These are phyloP conservation scores for Saturnispora bothae DNA, from an alignment of 805 yeast species.

Conservation along the genomic window DNA sequence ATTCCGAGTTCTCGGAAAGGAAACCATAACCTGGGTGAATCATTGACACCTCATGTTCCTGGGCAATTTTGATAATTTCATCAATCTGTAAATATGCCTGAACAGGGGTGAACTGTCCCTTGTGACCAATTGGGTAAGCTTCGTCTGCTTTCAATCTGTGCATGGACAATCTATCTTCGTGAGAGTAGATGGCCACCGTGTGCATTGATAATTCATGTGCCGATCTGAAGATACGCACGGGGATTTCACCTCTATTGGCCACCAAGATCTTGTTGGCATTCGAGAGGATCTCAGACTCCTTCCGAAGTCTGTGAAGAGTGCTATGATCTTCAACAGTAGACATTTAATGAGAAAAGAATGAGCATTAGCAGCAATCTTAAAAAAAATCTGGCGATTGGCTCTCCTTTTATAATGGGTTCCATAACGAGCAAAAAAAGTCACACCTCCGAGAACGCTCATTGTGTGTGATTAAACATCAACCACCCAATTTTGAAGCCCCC, in stretches of 20 bases:
- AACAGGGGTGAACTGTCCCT: slow-evolving; percentile 85
- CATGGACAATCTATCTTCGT: slow-evolving; percentile 78
- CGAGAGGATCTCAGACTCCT: slow-evolving; percentile 37
- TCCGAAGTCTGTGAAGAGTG: slow-evolving; percentile 28
- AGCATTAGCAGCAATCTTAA: background rate
- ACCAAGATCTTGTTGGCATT: slow-evolving; percentile 67
- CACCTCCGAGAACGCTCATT: background rate
- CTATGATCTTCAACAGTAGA: slow-evolving; percentile 27
- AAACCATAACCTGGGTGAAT: slow-evolving; percentile 97
- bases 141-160: slow-evolving; percentile 81
- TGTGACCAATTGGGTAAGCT: slow-evolving; percentile 71
- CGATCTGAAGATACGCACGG: slow-evolving; percentile 89
- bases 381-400: background rate
- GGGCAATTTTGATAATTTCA: slow-evolving; percentile 79
- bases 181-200: slow-evolving; percentile 84
- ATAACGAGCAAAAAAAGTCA: background rate
- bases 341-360: slow-evolving; percentile 11
- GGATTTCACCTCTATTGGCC: slow-evolving; percentile 97
- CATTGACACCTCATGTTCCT: slow-evolving; percentile 76
- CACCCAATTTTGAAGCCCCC: no score
- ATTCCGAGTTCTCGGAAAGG: slow-evolving; percentile 91
- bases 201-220: slow-evolving; percentile 67
- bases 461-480: no score
- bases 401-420: background rate
- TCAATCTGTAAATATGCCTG: slow-evolving; percentile 83